phyloP scores from a whole-genome alignment of 306 rosid species.

The Dalbergia cultrata region DNA sequence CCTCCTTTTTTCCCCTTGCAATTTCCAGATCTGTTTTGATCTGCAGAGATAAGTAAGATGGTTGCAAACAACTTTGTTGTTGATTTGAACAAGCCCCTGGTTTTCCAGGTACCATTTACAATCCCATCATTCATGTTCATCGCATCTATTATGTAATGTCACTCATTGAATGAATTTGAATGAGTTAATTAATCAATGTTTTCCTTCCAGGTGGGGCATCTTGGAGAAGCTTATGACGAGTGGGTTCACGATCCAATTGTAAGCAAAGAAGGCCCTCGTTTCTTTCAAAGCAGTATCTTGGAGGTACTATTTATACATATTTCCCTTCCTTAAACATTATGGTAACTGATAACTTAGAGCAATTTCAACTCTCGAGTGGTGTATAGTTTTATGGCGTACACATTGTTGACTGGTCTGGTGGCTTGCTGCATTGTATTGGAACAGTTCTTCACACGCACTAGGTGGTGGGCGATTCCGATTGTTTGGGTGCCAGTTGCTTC shows the following conservation, averaged over 20 bases:
- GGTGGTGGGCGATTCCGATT: constrained; percentile 89
- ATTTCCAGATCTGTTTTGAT: constrained; percentile 28
- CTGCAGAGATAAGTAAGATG: constrained; percentile 55
- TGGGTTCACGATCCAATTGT: constrained; percentile 96
- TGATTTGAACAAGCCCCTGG: constrained; percentile 81
- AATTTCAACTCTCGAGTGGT: not conserved
- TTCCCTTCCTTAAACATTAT: not conserved
- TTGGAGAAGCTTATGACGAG: constrained; percentile 87
- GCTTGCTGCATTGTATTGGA: constrained; percentile 48
- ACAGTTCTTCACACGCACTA: constrained; percentile 83
- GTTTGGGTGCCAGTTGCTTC: constrained; percentile 87
- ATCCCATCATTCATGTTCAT: too few species aligned
- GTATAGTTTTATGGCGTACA: too few species aligned
- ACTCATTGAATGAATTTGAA: not conserved
- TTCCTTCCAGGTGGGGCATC: constrained; percentile 83
- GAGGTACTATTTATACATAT: constrained; percentile 60
- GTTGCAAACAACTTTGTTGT: constrained; percentile 70
- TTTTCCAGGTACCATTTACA: constrained; percentile 70
- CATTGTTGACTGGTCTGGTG: constrained; percentile 17
- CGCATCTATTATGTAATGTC: not conserved
- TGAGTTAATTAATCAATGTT: not conserved
- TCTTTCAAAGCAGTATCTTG: constrained; percentile 67
- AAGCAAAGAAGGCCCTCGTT: constrained; percentile 85
- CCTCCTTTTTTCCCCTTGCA: not conserved
- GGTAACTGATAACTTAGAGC: too few species aligned